phyloP scores from a whole-genome alignment of 495 filamentous ascomycete genomes.

The Penicillium dipodomyicola region DNA sequence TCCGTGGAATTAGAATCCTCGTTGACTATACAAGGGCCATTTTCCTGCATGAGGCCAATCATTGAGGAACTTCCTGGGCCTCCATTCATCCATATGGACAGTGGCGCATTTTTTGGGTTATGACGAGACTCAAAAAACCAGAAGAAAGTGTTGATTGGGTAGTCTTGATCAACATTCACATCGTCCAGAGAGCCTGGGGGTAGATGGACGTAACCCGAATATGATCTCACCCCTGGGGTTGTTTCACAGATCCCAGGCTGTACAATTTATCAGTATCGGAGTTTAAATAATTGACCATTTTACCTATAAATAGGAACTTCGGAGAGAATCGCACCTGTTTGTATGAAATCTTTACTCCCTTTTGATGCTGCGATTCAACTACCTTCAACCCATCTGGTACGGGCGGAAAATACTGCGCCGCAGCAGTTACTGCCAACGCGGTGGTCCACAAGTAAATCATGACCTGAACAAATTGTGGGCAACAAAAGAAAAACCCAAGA shows the following conservation, averaged over 20 bases:
- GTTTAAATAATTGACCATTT: background rate
- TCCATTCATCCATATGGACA: slow-evolving; percentile 55
- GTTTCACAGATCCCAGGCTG: slow-evolving; percentile 54
- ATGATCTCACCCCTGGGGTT: slow-evolving; percentile 46
- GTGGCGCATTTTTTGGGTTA: slow-evolving; percentile 47
- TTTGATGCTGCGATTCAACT: slow-evolving; percentile 54
- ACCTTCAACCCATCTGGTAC: slow-evolving; percentile 50
- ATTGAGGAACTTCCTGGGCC: slow-evolving; percentile 59
- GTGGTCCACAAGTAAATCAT: slow-evolving; percentile 13
- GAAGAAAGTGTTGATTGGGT: slow-evolving; percentile 46
- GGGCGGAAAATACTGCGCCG: slow-evolving; percentile 56
- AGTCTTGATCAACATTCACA: slow-evolving; percentile 33
- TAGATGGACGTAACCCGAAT: slow-evolving; percentile 43
- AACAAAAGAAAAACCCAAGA: background rate
- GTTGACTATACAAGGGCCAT: slow-evolving; percentile 60
- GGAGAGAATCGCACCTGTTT: slow-evolving; percentile 50
- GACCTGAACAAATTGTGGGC: background rate
- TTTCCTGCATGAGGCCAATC: slow-evolving; percentile 63
- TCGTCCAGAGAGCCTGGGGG: slow-evolving; percentile 38
- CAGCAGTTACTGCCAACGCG: slow-evolving; percentile 22
- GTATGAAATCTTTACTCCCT: slow-evolving; percentile 61
- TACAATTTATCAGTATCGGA: slow-evolving; percentile 14
- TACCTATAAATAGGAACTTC: background rate
- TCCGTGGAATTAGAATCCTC: slow-evolving; percentile 50
- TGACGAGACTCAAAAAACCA: slow-evolving; percentile 49